Percentiles rank a stretch among this genome's conserved stretches.
Conservation (phyloP, 495 filamentous ascomycete genomes). For the Beverwykella pulmonaria region DNA sequence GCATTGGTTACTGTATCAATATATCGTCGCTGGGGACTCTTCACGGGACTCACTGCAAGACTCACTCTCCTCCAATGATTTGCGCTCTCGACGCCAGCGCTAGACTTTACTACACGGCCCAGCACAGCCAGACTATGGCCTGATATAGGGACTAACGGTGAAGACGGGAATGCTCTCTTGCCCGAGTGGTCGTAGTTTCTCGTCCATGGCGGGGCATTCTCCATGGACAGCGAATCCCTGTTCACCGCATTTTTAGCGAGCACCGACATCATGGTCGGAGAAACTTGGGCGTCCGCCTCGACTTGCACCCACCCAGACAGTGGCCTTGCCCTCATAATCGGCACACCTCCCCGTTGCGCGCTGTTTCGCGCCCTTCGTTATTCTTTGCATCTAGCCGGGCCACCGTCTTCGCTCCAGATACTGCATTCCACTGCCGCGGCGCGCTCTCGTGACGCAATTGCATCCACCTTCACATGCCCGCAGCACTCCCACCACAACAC, state of each 20-base stretch:
- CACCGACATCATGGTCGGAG: conserved; percentile 7
- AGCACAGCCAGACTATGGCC: neutral
- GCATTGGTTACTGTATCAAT: neutral
- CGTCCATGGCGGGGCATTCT: neutral
- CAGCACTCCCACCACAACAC: conserved; percentile 4
- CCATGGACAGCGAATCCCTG: conserved; percentile 28
- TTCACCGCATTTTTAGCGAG: conserved; percentile 33
- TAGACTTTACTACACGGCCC: no score
- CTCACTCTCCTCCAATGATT: neutral
- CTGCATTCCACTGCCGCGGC: neutral
- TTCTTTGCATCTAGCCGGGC: no score
- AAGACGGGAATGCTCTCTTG: neutral
- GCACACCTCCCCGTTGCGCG: neutral
- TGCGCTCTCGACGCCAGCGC: neutral
- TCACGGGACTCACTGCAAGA: no score
- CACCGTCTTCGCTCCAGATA: no score
- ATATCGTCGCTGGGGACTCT: no score
- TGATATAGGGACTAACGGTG: conserved; percentile 3
- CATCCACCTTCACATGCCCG: conserved; percentile 11
- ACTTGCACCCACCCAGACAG: no score
- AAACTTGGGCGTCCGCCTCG: neutral
- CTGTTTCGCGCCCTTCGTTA: no score
- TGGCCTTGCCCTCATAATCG: neutral
- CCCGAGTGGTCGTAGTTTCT: neutral
- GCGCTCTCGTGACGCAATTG: neutral